Percentiles rank a stretch among this genome's conserved stretches.
Evolutionary conservation across 805 yeast genomes (phyloP).

Genomic region (Wickerhamomyces rabaulensis): DNA sequence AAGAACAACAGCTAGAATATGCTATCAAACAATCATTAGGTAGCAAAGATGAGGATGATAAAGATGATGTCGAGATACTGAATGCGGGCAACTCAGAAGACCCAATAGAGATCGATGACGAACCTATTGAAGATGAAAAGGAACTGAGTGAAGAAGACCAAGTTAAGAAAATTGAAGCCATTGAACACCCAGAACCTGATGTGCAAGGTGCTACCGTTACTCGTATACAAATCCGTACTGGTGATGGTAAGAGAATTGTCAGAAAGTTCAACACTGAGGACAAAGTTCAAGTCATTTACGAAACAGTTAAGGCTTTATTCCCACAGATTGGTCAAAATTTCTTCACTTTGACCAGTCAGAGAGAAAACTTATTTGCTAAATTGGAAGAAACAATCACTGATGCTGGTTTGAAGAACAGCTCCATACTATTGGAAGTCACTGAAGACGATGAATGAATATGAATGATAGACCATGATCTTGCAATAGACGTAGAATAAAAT

Average conservation of each 20-base stretch:
- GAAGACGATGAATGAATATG: slow-evolving; percentile 6
- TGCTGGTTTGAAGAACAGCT: slow-evolving; percentile 79
- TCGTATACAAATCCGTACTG: slow-evolving; percentile 81
- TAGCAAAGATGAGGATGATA: slow-evolving; percentile 21
- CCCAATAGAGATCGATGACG: slow-evolving; percentile 18
- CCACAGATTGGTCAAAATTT: slow-evolving; percentile 34
- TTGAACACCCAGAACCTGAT: slow-evolving; percentile 59
- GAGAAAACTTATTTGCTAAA: slow-evolving; percentile 50
- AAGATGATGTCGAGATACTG: slow-evolving; percentile 17
- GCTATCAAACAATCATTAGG: slow-evolving; percentile 68
- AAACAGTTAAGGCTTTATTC: slow-evolving; percentile 54
- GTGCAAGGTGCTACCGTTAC: slow-evolving; percentile 27
- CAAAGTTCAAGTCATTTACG: slow-evolving; percentile 54
- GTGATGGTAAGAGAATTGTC: slow-evolving; percentile 78
- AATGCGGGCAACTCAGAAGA: slow-evolving; percentile 13
- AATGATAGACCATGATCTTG: not conserved
- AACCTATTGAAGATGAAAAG: slow-evolving; percentile 6
- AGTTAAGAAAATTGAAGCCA: slow-evolving; percentile 45
- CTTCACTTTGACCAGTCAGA: slow-evolving; percentile 38
- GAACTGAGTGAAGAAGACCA: slow-evolving; percentile 35
- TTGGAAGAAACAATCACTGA: slow-evolving; percentile 58
- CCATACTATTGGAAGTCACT: slow-evolving; percentile 29
- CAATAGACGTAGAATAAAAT: not conserved
- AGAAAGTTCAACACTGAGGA: slow-evolving; percentile 61
- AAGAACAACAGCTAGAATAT: slow-evolving; percentile 77